Evolutionary conservation across 2,329 filamentous ascomycete species (phyloP).

Genomic region (Sporothrix pseudoabietina): DNA sequence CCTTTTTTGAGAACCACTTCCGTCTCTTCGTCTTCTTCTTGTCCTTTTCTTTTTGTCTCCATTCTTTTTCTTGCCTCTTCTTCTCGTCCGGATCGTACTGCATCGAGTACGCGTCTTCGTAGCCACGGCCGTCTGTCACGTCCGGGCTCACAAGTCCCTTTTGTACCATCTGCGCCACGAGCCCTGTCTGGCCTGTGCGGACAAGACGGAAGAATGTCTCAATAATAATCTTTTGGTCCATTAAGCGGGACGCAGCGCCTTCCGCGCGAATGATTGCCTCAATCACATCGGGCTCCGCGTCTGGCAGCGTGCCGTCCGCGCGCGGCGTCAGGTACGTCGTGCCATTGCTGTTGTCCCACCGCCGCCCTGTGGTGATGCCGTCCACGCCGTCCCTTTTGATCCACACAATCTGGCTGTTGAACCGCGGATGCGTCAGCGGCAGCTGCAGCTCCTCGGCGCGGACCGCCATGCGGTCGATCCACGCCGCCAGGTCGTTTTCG

Average conservation of each 20-base stretch:
- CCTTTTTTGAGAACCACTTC: not conserved
- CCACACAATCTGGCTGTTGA: slow-evolving; percentile 19
- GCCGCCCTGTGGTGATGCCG: not conserved
- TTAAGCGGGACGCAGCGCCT: slow-evolving; percentile 20
- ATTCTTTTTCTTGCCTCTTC: not conserved
- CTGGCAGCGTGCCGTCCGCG: not conserved
- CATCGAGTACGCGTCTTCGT: not conserved
- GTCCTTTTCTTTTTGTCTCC: not conserved
- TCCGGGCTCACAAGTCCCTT: slow-evolving; percentile 46
- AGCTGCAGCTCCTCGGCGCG: slow-evolving; percentile 32
- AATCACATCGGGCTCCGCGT: not conserved
- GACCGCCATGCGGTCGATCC: slow-evolving; percentile 30
- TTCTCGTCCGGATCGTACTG: not conserved
- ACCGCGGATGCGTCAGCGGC: slow-evolving; percentile 34
- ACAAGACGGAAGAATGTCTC: slow-evolving; percentile 26
- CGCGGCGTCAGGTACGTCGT: not conserved
- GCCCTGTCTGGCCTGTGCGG: slow-evolving; percentile 36
- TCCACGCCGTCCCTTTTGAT: slow-evolving; percentile 7
- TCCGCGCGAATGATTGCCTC: not conserved
- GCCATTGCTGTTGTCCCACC: not conserved
- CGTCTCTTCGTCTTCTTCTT: not conserved
- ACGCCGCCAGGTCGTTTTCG: slow-evolving; percentile 23
- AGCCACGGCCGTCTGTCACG: slow-evolving; percentile 36
- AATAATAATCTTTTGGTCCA: slow-evolving; percentile 34
- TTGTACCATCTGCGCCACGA: slow-evolving; percentile 40